phyloP scores from a whole-genome alignment of 192 early-diverging fungal genomes.

The Dissophora globulifera region DNA sequence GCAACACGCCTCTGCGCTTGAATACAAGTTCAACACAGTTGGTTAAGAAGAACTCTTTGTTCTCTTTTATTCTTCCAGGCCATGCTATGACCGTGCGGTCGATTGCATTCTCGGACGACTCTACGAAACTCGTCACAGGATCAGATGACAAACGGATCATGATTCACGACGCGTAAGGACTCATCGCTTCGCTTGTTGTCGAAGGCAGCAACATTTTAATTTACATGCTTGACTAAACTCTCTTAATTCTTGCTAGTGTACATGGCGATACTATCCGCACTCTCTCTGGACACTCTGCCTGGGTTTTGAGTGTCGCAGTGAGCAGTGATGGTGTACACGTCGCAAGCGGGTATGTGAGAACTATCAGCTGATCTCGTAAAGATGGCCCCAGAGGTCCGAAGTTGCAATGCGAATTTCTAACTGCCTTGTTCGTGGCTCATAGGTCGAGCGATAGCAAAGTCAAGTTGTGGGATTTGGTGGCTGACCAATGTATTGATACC shows the following conservation, averaged over 20 bases:
- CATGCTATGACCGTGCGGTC: slow-evolving; percentile 82
- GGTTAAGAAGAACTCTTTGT: no score
- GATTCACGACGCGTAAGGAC: slow-evolving; percentile 50
- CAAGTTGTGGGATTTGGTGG: slow-evolving; percentile 85
- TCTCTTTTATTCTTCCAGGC: no score
- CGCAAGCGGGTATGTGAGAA: slow-evolving; percentile 62
- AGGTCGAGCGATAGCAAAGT: slow-evolving; percentile 79
- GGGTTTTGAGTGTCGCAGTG: slow-evolving; percentile 80
- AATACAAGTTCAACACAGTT: no score
- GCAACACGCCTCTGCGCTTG: no score
- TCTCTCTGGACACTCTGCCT: slow-evolving; percentile 80
- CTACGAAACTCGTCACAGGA: slow-evolving; percentile 71
- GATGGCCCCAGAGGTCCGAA: no score
- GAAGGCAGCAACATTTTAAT: background rate
- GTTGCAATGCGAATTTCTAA: background rate
- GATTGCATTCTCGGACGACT: slow-evolving; percentile 80
- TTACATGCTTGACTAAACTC: background rate
- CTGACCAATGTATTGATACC: slow-evolving; percentile 78
- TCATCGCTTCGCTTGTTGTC: background rate
- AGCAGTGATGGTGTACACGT: slow-evolving; percentile 74
- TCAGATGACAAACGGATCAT: slow-evolving; percentile 87
- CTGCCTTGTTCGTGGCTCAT: no score
- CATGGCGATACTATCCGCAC: slow-evolving; percentile 80
- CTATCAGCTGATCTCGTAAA: no score
- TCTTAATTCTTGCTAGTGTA: slow-evolving; percentile 75